phyloP scores from a whole-genome alignment of 495 filamentous ascomycete species.

The Pyrenula massariospora region DNA sequence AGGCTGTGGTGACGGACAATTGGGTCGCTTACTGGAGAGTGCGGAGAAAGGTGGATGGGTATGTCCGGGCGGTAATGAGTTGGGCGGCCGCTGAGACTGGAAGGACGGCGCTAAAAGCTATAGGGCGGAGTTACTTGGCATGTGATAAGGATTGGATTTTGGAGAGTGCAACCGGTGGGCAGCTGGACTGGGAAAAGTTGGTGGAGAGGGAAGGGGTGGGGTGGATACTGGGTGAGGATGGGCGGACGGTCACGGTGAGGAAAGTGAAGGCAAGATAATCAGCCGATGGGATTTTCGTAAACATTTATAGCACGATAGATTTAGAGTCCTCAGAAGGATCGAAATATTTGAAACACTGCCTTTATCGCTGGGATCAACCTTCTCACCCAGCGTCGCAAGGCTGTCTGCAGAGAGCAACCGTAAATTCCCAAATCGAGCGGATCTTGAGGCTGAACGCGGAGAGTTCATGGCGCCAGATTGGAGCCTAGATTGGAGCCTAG shows the following conservation, averaged over 20 bases:
- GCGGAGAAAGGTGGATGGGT: conserved; percentile 60
- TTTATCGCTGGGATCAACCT: too few species aligned
- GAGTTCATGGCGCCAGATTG: too few species aligned
- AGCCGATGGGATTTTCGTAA: not conserved
- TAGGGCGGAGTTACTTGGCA: conserved; percentile 70
- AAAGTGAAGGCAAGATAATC: conserved; percentile 33
- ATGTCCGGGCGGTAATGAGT: conserved; percentile 66
- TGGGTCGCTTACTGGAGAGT: conserved; percentile 69
- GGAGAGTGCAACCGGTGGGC: conserved; percentile 35
- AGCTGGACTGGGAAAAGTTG: conserved; percentile 66
- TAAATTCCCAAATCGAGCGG: too few species aligned
- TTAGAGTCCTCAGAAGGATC: too few species aligned
- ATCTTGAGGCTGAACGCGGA: too few species aligned
- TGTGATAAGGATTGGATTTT: conserved; percentile 44
- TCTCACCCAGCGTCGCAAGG: too few species aligned
- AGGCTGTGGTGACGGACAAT: conserved; percentile 65
- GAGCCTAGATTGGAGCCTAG: too few species aligned
- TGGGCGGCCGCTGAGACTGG: conserved; percentile 61
- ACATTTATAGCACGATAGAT: too few species aligned
- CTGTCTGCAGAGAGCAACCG: too few species aligned
- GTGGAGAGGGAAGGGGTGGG: conserved; percentile 53
- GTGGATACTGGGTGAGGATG: conserved; percentile 55
- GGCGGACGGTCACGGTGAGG: conserved; percentile 58
- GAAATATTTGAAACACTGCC: too few species aligned
- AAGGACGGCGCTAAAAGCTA: conserved; percentile 65